These are phyloP conservation scores for Zygosaccharomyces pseudorouxii DNA, from an alignment of 805 yeast genomes.

Conservation along the genomic window DNA sequence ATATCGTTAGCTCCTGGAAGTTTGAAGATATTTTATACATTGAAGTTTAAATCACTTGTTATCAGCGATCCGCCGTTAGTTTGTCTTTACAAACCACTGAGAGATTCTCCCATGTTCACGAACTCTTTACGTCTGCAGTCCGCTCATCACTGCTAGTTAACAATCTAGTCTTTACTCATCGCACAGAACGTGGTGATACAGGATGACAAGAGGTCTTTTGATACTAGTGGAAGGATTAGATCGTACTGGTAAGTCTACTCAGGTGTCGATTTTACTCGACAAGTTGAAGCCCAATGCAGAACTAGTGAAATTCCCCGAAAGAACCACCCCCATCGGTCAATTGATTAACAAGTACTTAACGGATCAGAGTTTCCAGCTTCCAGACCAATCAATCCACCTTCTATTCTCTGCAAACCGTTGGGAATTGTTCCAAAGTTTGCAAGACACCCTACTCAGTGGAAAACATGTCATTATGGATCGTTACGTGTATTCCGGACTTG, in stretches of 20 bases:
- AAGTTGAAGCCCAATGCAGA: slow-evolving; percentile 36
- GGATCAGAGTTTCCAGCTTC: slow-evolving; percentile 44
- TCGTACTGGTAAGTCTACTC: slow-evolving; percentile 92
- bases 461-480: slow-evolving; percentile 69
- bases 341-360: slow-evolving; percentile 71
- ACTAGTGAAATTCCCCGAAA: slow-evolving; percentile 78
- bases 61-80: too few relatives aligned
- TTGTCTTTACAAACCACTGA: too few relatives aligned
- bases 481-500: slow-evolving; percentile 88
- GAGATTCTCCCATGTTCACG: background rate
- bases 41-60: background rate
- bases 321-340: slow-evolving; percentile 76
- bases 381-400: slow-evolving; percentile 81
- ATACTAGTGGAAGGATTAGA: slow-evolving; percentile 91
- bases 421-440: slow-evolving; percentile 61
- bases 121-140: too few relatives aligned
- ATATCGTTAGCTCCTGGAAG: too few relatives aligned
- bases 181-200: background rate
- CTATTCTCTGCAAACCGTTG: slow-evolving; percentile 91
- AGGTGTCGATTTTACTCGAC: slow-evolving; percentile 44
- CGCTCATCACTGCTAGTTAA: background rate
- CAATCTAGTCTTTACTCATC: background rate
- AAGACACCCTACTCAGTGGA: slow-evolving; percentile 46
- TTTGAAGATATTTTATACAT: too few relatives aligned
- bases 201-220: slow-evolving; percentile 55